Evolutionary conservation across 2,329 filamentous ascomycete genomes (phyloP).

Genomic region (Ambrosiella xylebori): DNA sequence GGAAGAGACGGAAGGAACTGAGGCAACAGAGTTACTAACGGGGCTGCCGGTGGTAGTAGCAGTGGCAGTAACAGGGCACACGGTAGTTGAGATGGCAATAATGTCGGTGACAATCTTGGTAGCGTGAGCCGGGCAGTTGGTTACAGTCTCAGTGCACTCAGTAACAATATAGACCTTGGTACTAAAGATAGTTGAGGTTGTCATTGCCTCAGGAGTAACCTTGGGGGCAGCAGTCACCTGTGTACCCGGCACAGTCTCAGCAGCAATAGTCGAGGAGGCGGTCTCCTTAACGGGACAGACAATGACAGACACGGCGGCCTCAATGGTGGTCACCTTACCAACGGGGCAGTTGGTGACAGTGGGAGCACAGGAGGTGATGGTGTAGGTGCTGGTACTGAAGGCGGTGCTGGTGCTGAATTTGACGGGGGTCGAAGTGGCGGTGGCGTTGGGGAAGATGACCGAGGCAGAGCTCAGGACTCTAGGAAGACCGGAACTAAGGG

Average conservation of each 20-base stretch:
- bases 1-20: neutral
- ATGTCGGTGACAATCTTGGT: conserved; percentile 24
- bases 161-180: conserved; percentile 35
- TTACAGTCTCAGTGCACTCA: conserved; percentile 30
- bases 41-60: neutral
- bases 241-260: neutral
- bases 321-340: conserved; percentile 17
- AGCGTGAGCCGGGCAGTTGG: conserved; percentile 21
- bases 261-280: neutral
- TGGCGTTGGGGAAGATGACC: neutral
- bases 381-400: conserved; percentile 18
- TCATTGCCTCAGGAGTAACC: conserved; percentile 4
- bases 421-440: conserved; percentile 8
- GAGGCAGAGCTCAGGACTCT: too few species aligned
- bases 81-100: conserved; percentile 28
- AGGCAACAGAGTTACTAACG: neutral
- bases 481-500: neutral
- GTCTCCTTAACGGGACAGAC: conserved; percentile 23
- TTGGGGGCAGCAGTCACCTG: neutral
- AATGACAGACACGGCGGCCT: conserved; percentile 21
- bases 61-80: conserved; percentile 22
- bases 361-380: conserved; percentile 20
- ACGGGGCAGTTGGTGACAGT: conserved; percentile 19
- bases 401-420: conserved; percentile 17
- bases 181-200: conserved; percentile 25